phyloP scores from a whole-genome alignment of 352 stramenopile genomes.

The Pseudoperonospora humuli region DNA sequence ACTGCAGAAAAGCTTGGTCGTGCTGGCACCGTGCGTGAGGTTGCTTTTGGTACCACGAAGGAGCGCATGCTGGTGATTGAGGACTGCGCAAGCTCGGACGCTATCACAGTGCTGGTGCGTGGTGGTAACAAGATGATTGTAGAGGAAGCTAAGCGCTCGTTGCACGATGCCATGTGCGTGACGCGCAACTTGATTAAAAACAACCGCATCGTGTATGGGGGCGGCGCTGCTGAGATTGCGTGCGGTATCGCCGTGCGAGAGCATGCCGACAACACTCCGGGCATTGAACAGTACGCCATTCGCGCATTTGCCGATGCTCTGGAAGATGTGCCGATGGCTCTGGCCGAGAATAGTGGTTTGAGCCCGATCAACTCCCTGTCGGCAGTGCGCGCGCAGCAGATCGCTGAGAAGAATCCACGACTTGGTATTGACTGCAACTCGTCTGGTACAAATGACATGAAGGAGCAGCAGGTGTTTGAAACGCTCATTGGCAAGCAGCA shows the following conservation, averaged over 20 bases:
- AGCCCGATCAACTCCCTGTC: slow-evolving; percentile 97
- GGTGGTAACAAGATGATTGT: slow-evolving; percentile 99
- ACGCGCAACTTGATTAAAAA: slow-evolving; percentile 99
- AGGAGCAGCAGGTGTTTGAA: slow-evolving; percentile 98
- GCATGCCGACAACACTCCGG: slow-evolving; percentile 73
- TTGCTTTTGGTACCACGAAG: slow-evolving; percentile 96
- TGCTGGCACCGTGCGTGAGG: slow-evolving; percentile 92
- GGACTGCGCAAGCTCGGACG: slow-evolving; percentile 96
- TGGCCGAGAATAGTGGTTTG: slow-evolving; percentile 98
- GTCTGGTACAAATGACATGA: slow-evolving; percentile 94
- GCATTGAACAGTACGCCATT: slow-evolving; percentile 96
- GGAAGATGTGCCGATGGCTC: slow-evolving; percentile 98
- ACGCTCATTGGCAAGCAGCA: slow-evolving; percentile 99
- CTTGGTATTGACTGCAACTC: slow-evolving; percentile 97
- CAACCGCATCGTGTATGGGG: slow-evolving; percentile 99
- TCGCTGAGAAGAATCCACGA: slow-evolving; percentile 92
- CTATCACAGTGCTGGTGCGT: slow-evolving; percentile 97
- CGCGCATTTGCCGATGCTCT: slow-evolving; percentile 97
- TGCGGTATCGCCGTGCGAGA: slow-evolving; percentile 93
- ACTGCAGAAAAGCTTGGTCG: slow-evolving; percentile 94
- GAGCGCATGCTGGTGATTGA: slow-evolving; percentile 98
- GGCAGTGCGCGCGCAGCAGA: slow-evolving; percentile 91
- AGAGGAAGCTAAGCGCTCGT: slow-evolving; percentile 97
- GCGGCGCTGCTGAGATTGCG: slow-evolving; percentile 95
- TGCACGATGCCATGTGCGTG: slow-evolving; percentile 99